A percentile compares a stretch with the other conserved stretches of the same genome.
Conservation (phyloP, 208 protist species). For the Leishmania gerbilli region DNA sequence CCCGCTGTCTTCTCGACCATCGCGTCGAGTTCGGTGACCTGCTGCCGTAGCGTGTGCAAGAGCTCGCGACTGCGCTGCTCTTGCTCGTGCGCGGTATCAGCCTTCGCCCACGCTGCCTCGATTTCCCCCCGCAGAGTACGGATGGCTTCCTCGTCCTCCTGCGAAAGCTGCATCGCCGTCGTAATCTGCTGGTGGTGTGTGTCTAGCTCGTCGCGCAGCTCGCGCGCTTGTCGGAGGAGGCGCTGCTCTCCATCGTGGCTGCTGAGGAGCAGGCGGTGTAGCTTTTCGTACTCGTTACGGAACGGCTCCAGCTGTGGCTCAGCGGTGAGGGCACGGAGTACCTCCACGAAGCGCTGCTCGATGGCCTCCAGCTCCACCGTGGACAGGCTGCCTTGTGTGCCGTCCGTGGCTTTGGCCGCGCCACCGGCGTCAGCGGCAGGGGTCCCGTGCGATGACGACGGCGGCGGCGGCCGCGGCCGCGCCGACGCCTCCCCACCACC, state of each 20-base stretch:
- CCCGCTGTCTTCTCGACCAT: constrained; percentile 94
- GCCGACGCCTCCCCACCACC: neutral
- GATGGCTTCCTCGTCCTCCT: constrained; percentile 97
- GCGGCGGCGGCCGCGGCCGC: neutral
- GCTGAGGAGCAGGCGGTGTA: constrained; percentile 96
- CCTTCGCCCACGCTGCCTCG: constrained; percentile 97
- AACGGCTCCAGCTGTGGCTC: constrained; percentile 96
- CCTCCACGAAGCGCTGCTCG: constrained; percentile 95
- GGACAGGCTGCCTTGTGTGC: constrained; percentile 32
- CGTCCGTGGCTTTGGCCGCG: neutral
- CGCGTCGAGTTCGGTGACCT: constrained; percentile 94
- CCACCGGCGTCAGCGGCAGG: neutral
- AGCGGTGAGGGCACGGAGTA: constrained; percentile 91
- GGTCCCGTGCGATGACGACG: neutral
- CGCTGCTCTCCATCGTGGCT: constrained; percentile 98
- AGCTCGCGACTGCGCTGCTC: constrained; percentile 96
- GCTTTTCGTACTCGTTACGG: constrained; percentile 97
- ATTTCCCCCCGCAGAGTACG: constrained; percentile 93
- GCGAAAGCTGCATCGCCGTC: constrained; percentile 94
- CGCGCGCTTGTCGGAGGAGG: constrained; percentile 93
- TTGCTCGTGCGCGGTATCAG: constrained; percentile 96
- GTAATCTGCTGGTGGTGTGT: constrained; percentile 97
- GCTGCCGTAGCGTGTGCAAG: constrained; percentile 93
- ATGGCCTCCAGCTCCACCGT: constrained; percentile 87
- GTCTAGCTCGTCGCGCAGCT: constrained; percentile 95